Base-by-base conservation (phyloP, 345 rosid species). In the Boechera retrofracta region DNA sequence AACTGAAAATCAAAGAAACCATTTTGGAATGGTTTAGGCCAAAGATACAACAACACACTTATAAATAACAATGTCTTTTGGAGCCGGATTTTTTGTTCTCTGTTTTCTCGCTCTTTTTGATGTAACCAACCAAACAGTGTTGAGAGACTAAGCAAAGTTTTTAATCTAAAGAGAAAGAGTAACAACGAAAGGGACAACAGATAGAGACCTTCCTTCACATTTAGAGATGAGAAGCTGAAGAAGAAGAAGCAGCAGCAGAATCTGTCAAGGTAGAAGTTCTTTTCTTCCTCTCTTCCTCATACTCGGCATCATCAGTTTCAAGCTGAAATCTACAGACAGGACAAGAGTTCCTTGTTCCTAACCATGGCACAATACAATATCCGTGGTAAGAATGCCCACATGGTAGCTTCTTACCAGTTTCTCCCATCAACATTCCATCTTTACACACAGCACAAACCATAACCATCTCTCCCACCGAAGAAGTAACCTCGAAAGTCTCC, bases 331-430 rank as follows among this genome's bases (percentile, higher is more conserved):
- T 75, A 73, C 92, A 88, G 49, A 89, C 86, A 8, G 95, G 91
- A 55, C 95, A 89, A 5, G 95, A 83, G 76, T 89, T 89, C 76
- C 92, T 88, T 66, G 92, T 82, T 10, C 79, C 87, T 72, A 89
- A 57, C 95, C 95, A 89, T 10, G 89, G 90, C 38, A 89, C 77
- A 29, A 89, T 88, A 79, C 95, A 89, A 10, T 81, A 82, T 24
- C 84, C 86, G n/a, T 88, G 95, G 78, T 86, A 89, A 26, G 85
- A 82, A 73, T 88, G 95, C 3, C 86, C 92, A 80, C 95, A 88
- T 0, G 91, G 89, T 39, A 89, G 60, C 77, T 84, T 85, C 76
- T 81, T 89, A 21, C 78, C 87, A 7, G 24, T 83, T 63, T 86
- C 96, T 41, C 91, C 90, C 16, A 74, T 78, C 53, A 58, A 81